A percentile compares a stretch with the other conserved stretches of the same genome.
These are phyloP conservation scores for Neocucurbitaria cava DNA, from an alignment of 2,329 filamentous ascomycete genomes.

Conservation along the genomic window DNA sequence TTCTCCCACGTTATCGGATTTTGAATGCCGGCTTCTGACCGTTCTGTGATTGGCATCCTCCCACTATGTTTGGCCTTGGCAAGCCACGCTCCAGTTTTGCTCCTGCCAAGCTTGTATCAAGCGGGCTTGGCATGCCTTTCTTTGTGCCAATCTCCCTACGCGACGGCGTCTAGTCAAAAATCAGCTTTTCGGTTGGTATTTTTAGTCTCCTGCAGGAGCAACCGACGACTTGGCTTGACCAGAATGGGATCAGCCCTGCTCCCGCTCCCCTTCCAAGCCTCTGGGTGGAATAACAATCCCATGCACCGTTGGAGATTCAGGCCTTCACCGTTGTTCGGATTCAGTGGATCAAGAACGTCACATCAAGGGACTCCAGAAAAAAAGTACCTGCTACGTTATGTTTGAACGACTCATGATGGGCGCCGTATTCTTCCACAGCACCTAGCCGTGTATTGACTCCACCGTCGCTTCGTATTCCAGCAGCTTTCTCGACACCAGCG, in stretches of 20 bases:
- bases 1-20: not conserved
- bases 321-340: not conserved
- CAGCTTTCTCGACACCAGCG: constrained; percentile 16
- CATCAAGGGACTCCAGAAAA: not conserved
- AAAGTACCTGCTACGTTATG: too few relatives aligned
- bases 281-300: not conserved
- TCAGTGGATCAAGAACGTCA: not conserved
- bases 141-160: constrained; percentile 6
- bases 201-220: constrained; percentile 18
- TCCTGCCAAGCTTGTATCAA: not conserved
- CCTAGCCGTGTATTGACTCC: constrained; percentile 12
- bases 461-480: constrained; percentile 20
- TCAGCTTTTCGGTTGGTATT: constrained; percentile 18
- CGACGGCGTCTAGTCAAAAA: constrained; percentile 16
- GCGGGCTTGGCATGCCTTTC: constrained; percentile 16
- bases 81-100: not conserved
- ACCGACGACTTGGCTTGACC: constrained; percentile 17
- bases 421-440: not conserved
- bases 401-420: not conserved
- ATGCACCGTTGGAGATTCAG: not conserved
- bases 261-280: not conserved
- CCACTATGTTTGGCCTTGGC: not conserved
- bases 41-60: not conserved
- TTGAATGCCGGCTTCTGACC: not conserved
- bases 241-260: not conserved